phyloP scores from a whole-genome alignment of 768 basidiomycete genomes.

The Hygrophorus russula region DNA sequence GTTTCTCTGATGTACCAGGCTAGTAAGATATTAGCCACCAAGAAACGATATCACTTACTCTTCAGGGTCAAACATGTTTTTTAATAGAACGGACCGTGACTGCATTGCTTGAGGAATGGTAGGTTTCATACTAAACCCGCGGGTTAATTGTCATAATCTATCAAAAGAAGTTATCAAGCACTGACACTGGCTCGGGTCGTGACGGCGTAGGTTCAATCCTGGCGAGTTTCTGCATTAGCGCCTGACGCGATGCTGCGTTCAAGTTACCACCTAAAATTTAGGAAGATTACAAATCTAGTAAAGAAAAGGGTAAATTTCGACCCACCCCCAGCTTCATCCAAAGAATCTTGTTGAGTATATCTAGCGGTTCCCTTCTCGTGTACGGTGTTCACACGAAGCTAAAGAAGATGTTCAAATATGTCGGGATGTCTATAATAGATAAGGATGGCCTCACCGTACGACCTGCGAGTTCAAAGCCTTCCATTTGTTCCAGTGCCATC shows the following conservation, averaged over 20 bases:
- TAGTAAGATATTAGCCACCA: conserved; percentile 1
- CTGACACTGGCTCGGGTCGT: conserved; percentile 54
- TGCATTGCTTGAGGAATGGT: conserved; percentile 79
- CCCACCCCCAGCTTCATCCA: conserved; percentile 85
- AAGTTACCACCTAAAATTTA: conserved; percentile 73
- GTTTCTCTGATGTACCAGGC: conserved; percentile 56
- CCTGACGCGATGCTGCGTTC: conserved; percentile 96
- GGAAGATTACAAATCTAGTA: conserved; percentile 6
- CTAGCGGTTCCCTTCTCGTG: conserved; percentile 79
- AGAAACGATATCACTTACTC: conserved; percentile 46
- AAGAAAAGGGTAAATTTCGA: not conserved
- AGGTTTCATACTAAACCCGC: conserved; percentile 46
- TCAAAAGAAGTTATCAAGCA: not conserved
- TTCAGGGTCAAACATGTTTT: conserved; percentile 97
- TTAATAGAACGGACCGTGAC: conserved; percentile 81
- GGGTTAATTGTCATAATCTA: conserved; percentile 8
- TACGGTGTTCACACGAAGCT: conserved; percentile 87
- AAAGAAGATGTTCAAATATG: conserved; percentile 8
- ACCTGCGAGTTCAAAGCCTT: conserved; percentile 95
- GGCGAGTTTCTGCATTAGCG: conserved; percentile 99
- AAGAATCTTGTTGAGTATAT: conserved; percentile 65
- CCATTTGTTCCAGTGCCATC: conserved; percentile 98
- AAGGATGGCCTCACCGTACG: conserved; percentile 52
- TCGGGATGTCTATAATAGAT: conserved; percentile 2
- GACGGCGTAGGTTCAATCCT: conserved; percentile 66